Evolutionary conservation across 2,329 filamentous ascomycete genomes (phyloP).

Genomic region (Pyrenophora teres): DNA sequence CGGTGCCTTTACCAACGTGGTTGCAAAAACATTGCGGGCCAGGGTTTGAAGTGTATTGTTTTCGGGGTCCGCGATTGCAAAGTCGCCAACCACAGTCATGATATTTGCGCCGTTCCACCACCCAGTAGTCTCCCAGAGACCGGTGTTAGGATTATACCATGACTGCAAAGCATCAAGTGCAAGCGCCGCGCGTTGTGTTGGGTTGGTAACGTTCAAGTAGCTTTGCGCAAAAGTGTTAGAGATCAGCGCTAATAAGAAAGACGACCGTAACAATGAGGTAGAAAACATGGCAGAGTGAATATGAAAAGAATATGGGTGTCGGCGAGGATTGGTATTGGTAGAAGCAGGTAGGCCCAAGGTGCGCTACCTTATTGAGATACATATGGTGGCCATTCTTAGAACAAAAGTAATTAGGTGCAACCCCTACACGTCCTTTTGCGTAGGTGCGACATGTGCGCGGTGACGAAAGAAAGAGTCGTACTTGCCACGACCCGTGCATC

Average conservation of each 20-base stretch:
- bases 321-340: too few relatives aligned
- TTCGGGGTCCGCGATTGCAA: slow-evolving; percentile 42
- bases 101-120: slow-evolving; percentile 78
- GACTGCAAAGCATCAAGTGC: slow-evolving; percentile 57
- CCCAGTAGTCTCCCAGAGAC: slow-evolving; percentile 66
- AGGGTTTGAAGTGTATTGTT: slow-evolving; percentile 43
- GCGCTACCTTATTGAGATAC: too few relatives aligned
- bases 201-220: slow-evolving; percentile 19
- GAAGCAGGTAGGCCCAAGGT: too few relatives aligned
- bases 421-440: neutral
- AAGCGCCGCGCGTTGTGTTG: slow-evolving; percentile 31
- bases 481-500: neutral
- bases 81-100: slow-evolving; percentile 65
- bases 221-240: slow-evolving; percentile 32
- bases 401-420: neutral
- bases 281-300: slow-evolving; percentile 22
- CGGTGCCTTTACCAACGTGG: slow-evolving; percentile 47
- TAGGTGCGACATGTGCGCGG: neutral
- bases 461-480: neutral
- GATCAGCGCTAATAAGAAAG: slow-evolving; percentile 19
- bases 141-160: slow-evolving; percentile 65
- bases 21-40: slow-evolving; percentile 50
- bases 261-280: slow-evolving; percentile 13
- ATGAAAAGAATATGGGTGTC: neutral
- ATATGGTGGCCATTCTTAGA: too few relatives aligned